Base-by-base conservation (phyloP, 2,329 filamentous ascomycete species). In the Fusarium aywerte region DNA sequence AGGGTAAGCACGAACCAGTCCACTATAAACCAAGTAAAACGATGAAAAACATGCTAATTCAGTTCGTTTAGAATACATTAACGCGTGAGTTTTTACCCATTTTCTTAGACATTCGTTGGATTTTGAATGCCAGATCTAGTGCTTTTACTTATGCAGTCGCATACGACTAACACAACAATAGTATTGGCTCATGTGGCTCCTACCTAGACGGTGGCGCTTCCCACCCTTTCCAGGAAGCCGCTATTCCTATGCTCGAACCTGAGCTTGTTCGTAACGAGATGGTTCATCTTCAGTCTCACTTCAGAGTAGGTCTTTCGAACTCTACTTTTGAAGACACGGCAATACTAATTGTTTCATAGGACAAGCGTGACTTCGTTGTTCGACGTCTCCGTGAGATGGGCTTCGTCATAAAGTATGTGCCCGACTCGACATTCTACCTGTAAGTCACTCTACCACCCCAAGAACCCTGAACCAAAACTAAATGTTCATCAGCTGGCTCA, bases 151-250 rank as follows among this genome's bases (percentile, higher is more conserved):
- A 10, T 32, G 8, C 16, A 13, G 31, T 7, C 10, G 21, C 13
- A 4, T 10, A 5, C 20, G 20, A n/a, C 72, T 75, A 52, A 74
- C 67, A 32, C n/a, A 7, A 13, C 13, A 27, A 4, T 53, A 86
- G 84, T 29, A 94, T 97, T 69, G 92, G 93, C 57, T 94, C 91
- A 36, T 97, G 94, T 76, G 95, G 95, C 60, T 95, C 91, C 36
- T 97, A 97, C 81, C 89, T 97, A 38, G 95, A 98, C 75, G 95
- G 95, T 72, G 95, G 95, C 71, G 93, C 93, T 79, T 96, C 96
- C 77, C 94, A 95, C 32, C 93, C 95, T 39, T 97, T 98, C 86
- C 95, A 97, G 80, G 92, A 97, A 79, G 95, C 94, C 9, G 93
- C 95, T 11, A 86, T 98, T 51, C 86, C 90, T 33, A 97, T 98